Evolutionary conservation across 257 asterid genomes (phyloP), one percentile per base, ranked within the genome.

Genomic region (Salvia rosmarinus): DNA sequence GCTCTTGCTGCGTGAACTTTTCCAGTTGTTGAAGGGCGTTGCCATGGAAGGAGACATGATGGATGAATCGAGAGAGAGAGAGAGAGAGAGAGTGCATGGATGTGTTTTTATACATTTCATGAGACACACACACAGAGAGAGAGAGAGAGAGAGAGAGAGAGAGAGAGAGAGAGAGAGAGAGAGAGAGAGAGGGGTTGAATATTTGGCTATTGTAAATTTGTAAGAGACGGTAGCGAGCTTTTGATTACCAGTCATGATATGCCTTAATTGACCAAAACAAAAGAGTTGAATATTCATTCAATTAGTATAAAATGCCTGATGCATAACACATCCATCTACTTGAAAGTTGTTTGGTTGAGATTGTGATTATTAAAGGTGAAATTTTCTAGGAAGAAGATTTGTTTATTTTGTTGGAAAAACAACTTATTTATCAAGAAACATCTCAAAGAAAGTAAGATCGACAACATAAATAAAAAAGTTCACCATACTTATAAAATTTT

Each of bases 1-100:
- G 65, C 93, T 86, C 64, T 73, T 84, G 78, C 89, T 82, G 61
- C 86, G 74, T 4, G 83, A 58, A 62, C 55, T 85, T 70, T 79
- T 86, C 95, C 87, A 84, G 69, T 44, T 60, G 32, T 46, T 51
- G 34, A 46, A 51, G 37, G 81, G 10, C 58, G 70, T 67, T 4
- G 55, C 46, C 64, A 40, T 70, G 0, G 50, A 40, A 32, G 23
- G 60, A 37, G 49, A 67, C 28, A 28, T 34, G 43, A 64, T 52
- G 49, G 58, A 46, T 59, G 28, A 59, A 55, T 20, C 32, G 46
- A 46, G 23, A 52, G 44, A 50, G 64, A 42, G 30, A 46, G 37
- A 37, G 3, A 32, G 34, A 34, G 63, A 14, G 34, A 17, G 37
- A 55, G 69, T 78, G 71, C 68, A 78, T 60, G 75, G 39, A 34